These are phyloP conservation scores for Stephanodiscus triporus DNA, from an alignment of 108 stramenopile species.

Conservation along the genomic window DNA sequence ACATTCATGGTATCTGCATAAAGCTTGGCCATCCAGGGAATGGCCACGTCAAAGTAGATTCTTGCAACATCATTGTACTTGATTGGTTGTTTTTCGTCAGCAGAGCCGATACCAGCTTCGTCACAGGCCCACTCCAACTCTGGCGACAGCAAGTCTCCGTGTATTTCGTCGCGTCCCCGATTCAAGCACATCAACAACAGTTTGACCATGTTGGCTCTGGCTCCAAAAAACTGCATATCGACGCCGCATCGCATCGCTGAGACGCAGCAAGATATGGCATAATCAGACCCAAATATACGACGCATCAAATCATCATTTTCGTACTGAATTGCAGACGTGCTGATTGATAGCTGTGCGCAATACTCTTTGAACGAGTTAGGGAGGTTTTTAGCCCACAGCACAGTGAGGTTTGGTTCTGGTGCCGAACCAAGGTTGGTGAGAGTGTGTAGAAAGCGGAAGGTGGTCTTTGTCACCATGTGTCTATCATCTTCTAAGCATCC, in stretches of 20 bases:
- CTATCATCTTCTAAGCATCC: constrained; percentile 53
- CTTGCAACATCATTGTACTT: constrained; percentile 53
- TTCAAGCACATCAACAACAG: constrained; percentile 68
- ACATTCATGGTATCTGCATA: constrained; percentile 79
- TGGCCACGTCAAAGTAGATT: constrained; percentile 63
- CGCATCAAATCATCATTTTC: constrained; percentile 75
- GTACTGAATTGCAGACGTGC: constrained; percentile 57
- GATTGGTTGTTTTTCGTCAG: constrained; percentile 57
- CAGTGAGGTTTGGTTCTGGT: constrained; percentile 73
- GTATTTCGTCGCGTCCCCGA: constrained; percentile 65
- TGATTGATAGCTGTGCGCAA: constrained; percentile 62
- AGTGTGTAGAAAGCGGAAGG: constrained; percentile 48
- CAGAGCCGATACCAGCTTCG: constrained; percentile 55
- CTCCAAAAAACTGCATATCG: constrained; percentile 79
- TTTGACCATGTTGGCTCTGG: constrained; percentile 65
- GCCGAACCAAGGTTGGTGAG: constrained; percentile 48
- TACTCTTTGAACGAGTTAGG: constrained; percentile 62
- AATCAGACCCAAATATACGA: constrained; percentile 63
- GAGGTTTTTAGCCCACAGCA: constrained; percentile 62
- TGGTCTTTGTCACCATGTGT: constrained; percentile 65
- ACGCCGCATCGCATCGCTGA: constrained; percentile 66
- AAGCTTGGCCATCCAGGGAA: constrained; percentile 75
- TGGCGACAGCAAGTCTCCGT: constrained; percentile 55
- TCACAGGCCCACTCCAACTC: constrained; percentile 56
- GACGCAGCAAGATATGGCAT: constrained; percentile 74